Conservation (phyloP, 352 stramenopile species). For the Globisporangium spiculum region DNA sequence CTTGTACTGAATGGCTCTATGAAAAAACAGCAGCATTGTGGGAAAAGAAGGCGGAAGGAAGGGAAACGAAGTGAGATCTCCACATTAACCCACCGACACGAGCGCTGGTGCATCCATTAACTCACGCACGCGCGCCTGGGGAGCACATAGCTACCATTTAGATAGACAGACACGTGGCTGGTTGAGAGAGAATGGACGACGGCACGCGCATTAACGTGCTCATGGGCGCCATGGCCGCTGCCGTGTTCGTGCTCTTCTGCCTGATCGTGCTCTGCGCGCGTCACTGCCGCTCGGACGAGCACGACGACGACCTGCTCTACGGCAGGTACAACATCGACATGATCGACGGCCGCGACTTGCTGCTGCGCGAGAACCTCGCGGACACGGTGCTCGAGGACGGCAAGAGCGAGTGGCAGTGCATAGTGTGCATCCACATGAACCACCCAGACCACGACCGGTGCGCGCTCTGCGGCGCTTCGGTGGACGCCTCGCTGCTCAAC, state of each 20-base stretch:
- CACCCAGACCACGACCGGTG: constrained; percentile 62
- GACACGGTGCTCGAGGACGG: constrained; percentile 64
- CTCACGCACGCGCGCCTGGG: background rate
- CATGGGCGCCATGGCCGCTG: constrained; percentile 20
- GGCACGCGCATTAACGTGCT: constrained; percentile 17
- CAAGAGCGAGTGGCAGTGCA: constrained; percentile 65
- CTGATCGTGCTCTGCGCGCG: constrained; percentile 38
- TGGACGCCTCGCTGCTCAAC: constrained; percentile 48
- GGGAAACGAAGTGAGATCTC: background rate
- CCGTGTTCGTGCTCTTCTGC: constrained; percentile 50
- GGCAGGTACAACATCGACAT: constrained; percentile 46
- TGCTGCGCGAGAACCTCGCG: constrained; percentile 64
- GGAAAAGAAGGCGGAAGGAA: background rate
- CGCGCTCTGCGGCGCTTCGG: constrained; percentile 59
- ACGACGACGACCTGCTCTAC: constrained; percentile 32
- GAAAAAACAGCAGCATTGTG: background rate
- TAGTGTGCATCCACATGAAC: constrained; percentile 75
- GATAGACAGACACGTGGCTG: background rate
- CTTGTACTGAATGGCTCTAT: background rate
- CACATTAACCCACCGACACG: background rate
- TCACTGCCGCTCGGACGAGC: constrained; percentile 31
- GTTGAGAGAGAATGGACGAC: constrained; percentile 7
- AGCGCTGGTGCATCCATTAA: background rate
- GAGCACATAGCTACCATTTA: background rate
- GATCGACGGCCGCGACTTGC: constrained; percentile 43